A percentile compares a stretch with the other conserved stretches of the same genome.
Evolutionary conservation across 2,329 filamentous ascomycete species (phyloP).

Genomic region (Phoma herbarum): DNA sequence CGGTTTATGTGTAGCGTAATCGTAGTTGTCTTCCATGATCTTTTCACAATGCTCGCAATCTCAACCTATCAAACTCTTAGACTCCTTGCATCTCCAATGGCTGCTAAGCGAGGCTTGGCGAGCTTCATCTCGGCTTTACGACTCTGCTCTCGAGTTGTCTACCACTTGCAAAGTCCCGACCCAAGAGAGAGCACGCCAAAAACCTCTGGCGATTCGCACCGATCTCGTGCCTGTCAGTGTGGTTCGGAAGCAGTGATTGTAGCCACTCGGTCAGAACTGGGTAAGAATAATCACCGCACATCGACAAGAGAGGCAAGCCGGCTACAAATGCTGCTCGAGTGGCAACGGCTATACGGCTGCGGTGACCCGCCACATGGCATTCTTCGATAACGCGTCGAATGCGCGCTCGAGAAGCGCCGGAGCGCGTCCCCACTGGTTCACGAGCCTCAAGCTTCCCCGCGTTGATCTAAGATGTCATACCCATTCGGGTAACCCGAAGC

Average conservation of each 20-base stretch:
- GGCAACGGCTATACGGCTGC: slow-evolving; percentile 12
- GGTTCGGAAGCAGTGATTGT: too few relatives aligned
- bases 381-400: not conserved
- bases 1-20: not conserved
- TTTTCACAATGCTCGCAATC: not conserved
- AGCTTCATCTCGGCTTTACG: not conserved
- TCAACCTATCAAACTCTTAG: not conserved
- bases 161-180: too few relatives aligned
- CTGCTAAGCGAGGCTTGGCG: not conserved
- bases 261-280: not conserved
- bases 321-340: not conserved
- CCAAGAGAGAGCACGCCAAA: too few relatives aligned
- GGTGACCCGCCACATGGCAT: not conserved
- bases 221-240: too few relatives aligned
- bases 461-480: slow-evolving; percentile 2
- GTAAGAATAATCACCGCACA: slow-evolving; percentile 2
- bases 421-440: slow-evolving; percentile 15
- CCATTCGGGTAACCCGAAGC: slow-evolving; percentile 11
- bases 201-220: too few relatives aligned
- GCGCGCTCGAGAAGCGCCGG: not conserved
- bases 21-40: not conserved
- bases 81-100: not conserved
- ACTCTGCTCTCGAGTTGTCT: too few relatives aligned
- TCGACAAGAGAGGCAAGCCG: slow-evolving; percentile 3
- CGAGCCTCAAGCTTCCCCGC: slow-evolving; percentile 12